Evolutionary conservation across 306 rosid genomes (phyloP), one percentile per base, ranked within the genome.

Genomic region (Citrullus mucosospermus): DNA sequence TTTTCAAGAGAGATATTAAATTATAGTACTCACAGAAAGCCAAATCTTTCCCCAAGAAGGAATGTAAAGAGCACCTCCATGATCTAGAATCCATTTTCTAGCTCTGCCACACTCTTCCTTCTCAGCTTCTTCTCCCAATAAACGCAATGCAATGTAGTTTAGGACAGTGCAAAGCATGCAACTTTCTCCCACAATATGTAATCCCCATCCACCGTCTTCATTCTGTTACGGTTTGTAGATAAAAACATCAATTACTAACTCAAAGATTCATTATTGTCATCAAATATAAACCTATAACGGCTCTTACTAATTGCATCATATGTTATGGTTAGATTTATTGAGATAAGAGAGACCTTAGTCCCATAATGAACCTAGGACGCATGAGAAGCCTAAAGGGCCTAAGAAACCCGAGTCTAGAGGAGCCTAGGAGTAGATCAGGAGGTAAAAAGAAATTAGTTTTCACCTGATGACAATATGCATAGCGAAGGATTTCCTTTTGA

Each of bases 1-100:
- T 25, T 25, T 25, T 25, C 28, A 25, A 25, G 28, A 25, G 28
- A 25, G 28, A 25, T 25, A 25, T 25, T 25, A 25, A 25, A 25
- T 25, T 25, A 25, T 25, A 76, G 76, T 86, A 87, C 81, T 81
- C 83, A 93, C 98, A 80, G 98, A 87, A 88, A 93, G 91, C 98
- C 97, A 93, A 93, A 91, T 91, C 87, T 93, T 93, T 59, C 98
- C 98, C 98, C 97, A 93, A 0, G 96, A 93, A 13, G 98, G 89
- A 51, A 90, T 90, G 63, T 36, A 72, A 70, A 90, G 85, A 60
- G 98, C 98, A 82, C 96, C 89, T 44, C 98, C 98, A 68, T 90
- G 98, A 57, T 73, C 86, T 36, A 91, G 88, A 84, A 91, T 93
- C 98, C 98, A 93, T 32, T 75, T 87, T 20, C 86, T 88, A 6